phyloP scores from a whole-genome alignment of 208 protist genomes.

The Leishmania aethiopica region DNA sequence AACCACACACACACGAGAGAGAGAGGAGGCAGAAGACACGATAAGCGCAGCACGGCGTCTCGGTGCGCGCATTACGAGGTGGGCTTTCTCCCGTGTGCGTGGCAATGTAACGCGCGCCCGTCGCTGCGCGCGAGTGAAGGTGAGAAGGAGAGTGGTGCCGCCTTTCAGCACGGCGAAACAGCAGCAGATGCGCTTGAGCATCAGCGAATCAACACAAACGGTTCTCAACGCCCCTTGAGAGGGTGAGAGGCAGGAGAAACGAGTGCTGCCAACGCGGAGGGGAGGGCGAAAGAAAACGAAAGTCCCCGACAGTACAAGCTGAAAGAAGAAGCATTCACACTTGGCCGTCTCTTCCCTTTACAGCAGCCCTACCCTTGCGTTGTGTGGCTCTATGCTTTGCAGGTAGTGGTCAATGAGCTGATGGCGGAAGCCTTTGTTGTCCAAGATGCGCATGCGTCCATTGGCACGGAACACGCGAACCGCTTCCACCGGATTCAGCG shows the following conservation, averaged over 20 bases:
- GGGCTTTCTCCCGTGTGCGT: not conserved
- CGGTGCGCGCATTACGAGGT: not conserved
- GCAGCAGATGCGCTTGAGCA: not conserved
- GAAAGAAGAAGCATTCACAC: not conserved
- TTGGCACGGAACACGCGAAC: conserved; percentile 60
- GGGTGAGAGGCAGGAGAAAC: not conserved
- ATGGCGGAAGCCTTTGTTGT: conserved; percentile 80
- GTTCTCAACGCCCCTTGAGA: not conserved
- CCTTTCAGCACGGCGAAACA: not conserved
- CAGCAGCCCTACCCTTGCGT: conserved; percentile 7
- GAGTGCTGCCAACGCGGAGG: not conserved
- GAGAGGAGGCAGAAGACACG: not conserved
- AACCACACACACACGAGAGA: not conserved
- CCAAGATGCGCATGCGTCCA: conserved; percentile 67
- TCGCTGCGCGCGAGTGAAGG: not conserved
- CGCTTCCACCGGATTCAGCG: conserved; percentile 54
- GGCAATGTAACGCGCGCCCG: not conserved
- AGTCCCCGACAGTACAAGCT: not conserved
- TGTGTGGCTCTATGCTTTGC: conserved; percentile 29
- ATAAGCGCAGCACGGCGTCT: not conserved
- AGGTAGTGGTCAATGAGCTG: conserved; percentile 89
- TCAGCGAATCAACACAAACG: not conserved
- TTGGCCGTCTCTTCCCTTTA: not conserved
- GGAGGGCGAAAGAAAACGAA: not conserved
- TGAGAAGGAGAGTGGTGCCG: not conserved